Evolutionary conservation across 495 filamentous ascomycete species (phyloP), one percentile per base, ranked within the genome.

Genomic region (Sphaerosporella brunnea): DNA sequence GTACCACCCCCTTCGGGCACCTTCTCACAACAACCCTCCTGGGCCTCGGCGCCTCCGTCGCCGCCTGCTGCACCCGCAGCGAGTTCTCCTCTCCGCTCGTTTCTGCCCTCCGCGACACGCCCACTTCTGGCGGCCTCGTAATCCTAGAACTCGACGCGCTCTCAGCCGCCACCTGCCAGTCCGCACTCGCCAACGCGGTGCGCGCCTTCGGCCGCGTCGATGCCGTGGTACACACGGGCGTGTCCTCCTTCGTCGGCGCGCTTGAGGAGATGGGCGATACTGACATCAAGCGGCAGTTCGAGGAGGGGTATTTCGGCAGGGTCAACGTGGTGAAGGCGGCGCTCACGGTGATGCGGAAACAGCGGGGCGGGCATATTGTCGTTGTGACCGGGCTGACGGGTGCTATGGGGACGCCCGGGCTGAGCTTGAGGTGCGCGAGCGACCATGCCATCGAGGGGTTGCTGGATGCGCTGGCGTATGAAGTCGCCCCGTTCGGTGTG

Each of bases 361-460:
- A 82, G 57, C 73, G 78, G 50, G 79, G 74, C 2, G 90, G 90
- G 0, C 90, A 97, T 65, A 78, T 97, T 47, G 78, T 95, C 56
- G 74, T 93, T 47, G 67, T 96, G 1, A 90, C 84, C 19, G 86
- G 84, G 39, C 82, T 93, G 57, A 86, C 83, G 24, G 85, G 83
- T 4, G 84, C 93, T 64, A 79, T 97, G 53, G 90, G 87, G 23
- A 94, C 88, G 2, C 90, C 90, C 0, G 84, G 85, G 11, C 73
- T 96, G 62, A 74, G 82, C 36, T 81, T 90, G 70, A 92, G 90
- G 62, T 85, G 83, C 55, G 86, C 90, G 36, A 78, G 84, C 20
- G 84, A 83, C 34, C 94, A 92, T 85, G 90, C 88, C 5, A 73
- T 96, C 4, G 90, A 97, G 64, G 90, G 90, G n/a, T 94, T 90